phyloP scores from a whole-genome alignment of 164 flowering plant genomes.

The Tetrastigma voinierianum region DNA sequence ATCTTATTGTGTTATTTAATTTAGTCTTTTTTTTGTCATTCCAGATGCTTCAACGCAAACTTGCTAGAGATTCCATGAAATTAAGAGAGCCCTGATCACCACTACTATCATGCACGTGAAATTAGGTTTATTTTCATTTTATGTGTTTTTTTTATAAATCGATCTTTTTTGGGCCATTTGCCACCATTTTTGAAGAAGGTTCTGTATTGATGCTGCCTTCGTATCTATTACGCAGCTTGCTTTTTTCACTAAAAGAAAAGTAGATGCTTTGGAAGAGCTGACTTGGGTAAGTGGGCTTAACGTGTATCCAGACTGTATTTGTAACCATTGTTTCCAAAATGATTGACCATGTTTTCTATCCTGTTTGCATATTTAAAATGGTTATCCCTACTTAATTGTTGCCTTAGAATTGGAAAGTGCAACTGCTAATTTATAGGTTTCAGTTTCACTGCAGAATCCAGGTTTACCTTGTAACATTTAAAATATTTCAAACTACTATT shows the following conservation, averaged over 20 bases:
- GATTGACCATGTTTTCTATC: too few species aligned
- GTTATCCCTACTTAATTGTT: too few species aligned
- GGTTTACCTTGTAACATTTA: too few species aligned
- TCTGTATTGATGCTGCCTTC: neutral
- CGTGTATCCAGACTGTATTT: neutral
- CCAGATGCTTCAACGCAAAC: conserved; percentile 55
- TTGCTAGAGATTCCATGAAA: conserved; percentile 52
- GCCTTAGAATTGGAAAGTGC: too few species aligned
- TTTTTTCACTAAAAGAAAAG: conserved; percentile 51
- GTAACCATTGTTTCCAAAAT: too few species aligned
- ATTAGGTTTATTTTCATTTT: neutral
- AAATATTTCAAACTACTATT: too few species aligned
- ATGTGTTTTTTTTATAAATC: neutral
- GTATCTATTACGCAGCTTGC: conserved; percentile 40
- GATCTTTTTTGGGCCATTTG: neutral
- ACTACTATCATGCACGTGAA: conserved; percentile 58
- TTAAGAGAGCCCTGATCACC: conserved; percentile 60
- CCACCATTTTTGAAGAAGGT: neutral
- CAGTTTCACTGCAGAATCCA: too few species aligned
- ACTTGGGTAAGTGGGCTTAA: conserved; percentile 44
- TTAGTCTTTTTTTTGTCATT: conserved; percentile 1
- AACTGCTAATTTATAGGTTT: too few species aligned
- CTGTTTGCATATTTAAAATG: too few species aligned
- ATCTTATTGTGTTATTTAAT: too few species aligned
- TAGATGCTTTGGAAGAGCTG: conserved; percentile 52